phyloP scores from a whole-genome alignment of 2,329 filamentous ascomycete species.

The Calonectria henricotiae region DNA sequence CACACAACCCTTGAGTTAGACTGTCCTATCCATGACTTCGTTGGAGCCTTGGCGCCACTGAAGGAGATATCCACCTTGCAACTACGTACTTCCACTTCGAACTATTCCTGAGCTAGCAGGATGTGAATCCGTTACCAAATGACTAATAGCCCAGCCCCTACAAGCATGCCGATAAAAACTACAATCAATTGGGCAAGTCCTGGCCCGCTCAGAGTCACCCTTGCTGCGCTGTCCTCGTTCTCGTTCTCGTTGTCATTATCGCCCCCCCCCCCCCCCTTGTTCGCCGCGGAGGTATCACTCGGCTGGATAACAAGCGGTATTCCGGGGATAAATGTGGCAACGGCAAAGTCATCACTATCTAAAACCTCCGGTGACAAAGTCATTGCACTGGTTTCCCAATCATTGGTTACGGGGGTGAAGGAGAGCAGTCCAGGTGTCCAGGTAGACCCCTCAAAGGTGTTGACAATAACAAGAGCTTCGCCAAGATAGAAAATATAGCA shows the following conservation, averaged over 20 bases:
- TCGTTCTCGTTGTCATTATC: neutral
- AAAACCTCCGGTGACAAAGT: slow-evolving; percentile 5
- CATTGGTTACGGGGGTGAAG: neutral
- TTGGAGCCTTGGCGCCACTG: neutral
- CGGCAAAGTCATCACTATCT: neutral
- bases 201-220: neutral
- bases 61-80: too few relatives aligned
- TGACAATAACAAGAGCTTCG: neutral
- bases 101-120: neutral
- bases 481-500: slow-evolving; percentile 6
- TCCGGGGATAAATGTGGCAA: slow-evolving; percentile 34
- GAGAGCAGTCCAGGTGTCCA: slow-evolving; percentile 34
- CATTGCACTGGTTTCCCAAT: neutral
- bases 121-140: slow-evolving; percentile 37
- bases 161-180: slow-evolving; percentile 31
- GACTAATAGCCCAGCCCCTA: slow-evolving; percentile 39
- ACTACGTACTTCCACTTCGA: too few relatives aligned
- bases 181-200: slow-evolving; percentile 8
- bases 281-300: slow-evolving; percentile 34
- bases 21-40: neutral
- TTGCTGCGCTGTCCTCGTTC: slow-evolving; percentile 19
- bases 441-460: slow-evolving; percentile 37
- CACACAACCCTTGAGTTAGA: too few relatives aligned
- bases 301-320: slow-evolving; percentile 42
- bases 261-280: neutral